These are phyloP conservation scores for Angomonas ambiguus DNA, from an alignment of 208 protist species.

Conservation along the genomic window DNA sequence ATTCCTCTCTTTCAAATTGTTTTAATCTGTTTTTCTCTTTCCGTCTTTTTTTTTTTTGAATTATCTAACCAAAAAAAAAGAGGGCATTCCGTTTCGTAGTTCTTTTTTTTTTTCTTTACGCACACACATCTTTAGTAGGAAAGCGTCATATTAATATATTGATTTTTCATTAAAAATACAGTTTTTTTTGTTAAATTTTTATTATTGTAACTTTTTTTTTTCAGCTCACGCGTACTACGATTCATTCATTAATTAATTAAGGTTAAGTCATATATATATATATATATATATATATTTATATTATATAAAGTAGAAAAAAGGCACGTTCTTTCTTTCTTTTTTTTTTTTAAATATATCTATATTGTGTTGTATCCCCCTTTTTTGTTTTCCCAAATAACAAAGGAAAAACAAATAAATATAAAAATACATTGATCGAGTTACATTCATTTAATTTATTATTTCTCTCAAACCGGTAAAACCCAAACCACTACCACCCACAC, in stretches of 20 bases:
- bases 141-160: too few species aligned
- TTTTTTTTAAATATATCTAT: not conserved
- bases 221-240: too few species aligned
- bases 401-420: constrained; percentile 11
- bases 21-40: constrained; percentile 11
- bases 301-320: constrained; percentile 10
- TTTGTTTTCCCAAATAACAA: constrained; percentile 1
- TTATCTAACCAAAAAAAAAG: too few species aligned
- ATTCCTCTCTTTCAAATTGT: constrained; percentile 14
- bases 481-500: too few species aligned
- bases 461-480: not conserved
- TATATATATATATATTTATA: too few species aligned
- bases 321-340: not conserved
- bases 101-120: constrained; percentile 9
- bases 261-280: too few species aligned
- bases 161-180: too few species aligned
- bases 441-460: not conserved
- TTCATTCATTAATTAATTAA: too few species aligned
- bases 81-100: constrained; percentile 1
- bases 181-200: too few species aligned
- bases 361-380: not conserved
- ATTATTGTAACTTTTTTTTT: too few species aligned
- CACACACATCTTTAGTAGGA: too few species aligned
- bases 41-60: constrained; percentile 10
- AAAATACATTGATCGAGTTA: not conserved